A percentile compares a stretch with the other conserved stretches of the same genome.
Evolutionary conservation across 768 basidiomycete species (phyloP).

Genomic region (Trametes cubensis): DNA sequence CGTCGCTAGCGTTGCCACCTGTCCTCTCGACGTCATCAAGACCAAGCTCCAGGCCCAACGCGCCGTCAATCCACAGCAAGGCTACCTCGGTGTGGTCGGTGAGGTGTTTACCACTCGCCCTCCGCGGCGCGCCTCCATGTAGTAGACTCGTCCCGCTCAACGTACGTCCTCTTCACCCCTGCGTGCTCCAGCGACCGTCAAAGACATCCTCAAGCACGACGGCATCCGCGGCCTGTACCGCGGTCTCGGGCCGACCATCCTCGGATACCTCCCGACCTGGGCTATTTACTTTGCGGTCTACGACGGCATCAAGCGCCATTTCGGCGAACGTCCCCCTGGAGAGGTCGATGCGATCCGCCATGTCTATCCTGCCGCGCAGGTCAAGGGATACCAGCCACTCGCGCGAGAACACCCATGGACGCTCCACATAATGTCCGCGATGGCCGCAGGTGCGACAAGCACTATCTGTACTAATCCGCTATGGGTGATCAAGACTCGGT

Average conservation of each 20-base stretch:
- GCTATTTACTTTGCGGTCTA: conserved; percentile 99
- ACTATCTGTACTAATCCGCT: conserved; percentile 94
- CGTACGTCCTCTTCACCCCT: conserved; percentile 25
- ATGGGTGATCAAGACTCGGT: conserved; percentile 99
- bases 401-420: conserved; percentile 84
- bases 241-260: conserved; percentile 94
- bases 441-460: conserved; percentile 92
- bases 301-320: conserved; percentile 87
- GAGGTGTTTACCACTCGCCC: conserved; percentile 31
- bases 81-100: conserved; percentile 81
- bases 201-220: conserved; percentile 58
- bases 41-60: conserved; percentile 97
- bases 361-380: conserved; percentile 81
- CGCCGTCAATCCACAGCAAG: conserved; percentile 63
- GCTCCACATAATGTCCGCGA: conserved; percentile 90
- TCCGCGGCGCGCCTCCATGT: conserved; percentile 21
- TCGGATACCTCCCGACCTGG: conserved; percentile 98
- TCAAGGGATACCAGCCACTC: conserved; percentile 82
- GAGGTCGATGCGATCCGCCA: conserved; percentile 41
- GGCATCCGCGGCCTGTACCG: conserved; percentile 92
- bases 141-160: conserved; percentile 24
- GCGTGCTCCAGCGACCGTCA: conserved; percentile 51
- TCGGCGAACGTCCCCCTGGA: conserved; percentile 68
- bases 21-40: conserved; percentile 97
- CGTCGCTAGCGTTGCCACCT: conserved; percentile 90